These are phyloP conservation scores for Colletotrichum horii DNA, from an alignment of 2,329 filamentous ascomycete genomes.

Conservation along the genomic window DNA sequence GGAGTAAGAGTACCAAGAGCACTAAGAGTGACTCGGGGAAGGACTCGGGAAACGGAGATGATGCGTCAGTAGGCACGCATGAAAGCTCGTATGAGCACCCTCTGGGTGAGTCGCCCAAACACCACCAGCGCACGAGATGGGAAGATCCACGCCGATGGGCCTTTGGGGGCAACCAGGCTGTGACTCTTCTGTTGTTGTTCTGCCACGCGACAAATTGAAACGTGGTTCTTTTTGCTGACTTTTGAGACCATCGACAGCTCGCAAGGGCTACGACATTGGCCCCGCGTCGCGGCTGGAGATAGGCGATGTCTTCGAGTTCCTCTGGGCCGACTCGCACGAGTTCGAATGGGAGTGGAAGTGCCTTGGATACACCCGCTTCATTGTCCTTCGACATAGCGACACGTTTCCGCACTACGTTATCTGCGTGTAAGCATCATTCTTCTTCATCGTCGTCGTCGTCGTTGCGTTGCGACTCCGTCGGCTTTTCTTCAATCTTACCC, in stretches of 20 bases:
- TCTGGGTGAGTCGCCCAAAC: constrained; percentile 13
- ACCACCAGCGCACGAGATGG: background rate
- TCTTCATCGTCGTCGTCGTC: background rate
- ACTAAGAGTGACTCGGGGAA: constrained; percentile 21
- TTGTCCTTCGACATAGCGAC: constrained; percentile 18
- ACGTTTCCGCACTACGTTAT: constrained; percentile 17
- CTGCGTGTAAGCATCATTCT: constrained; percentile 9
- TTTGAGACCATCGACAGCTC: background rate
- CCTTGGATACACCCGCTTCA: constrained; percentile 20
- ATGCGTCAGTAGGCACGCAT: constrained; percentile 21
- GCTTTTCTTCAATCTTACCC: background rate
- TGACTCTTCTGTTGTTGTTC: background rate
- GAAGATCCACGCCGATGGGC: background rate
- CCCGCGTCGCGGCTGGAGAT: constrained; percentile 14
- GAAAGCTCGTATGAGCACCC: constrained; percentile 21
- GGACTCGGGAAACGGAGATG: constrained; percentile 21
- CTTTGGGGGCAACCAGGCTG: background rate
- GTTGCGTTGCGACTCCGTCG: background rate
- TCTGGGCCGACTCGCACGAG: constrained; percentile 20
- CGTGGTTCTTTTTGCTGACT: background rate
- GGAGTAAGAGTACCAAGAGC: constrained; percentile 23
- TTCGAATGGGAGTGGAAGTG: constrained; percentile 21
- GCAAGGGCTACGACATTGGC: constrained; percentile 20
- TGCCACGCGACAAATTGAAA: background rate
- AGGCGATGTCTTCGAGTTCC: constrained; percentile 20